These are phyloP conservation scores for Venturia pyrina DNA, from an alignment of 2,329 filamentous ascomycete species.

Conservation along the genomic window DNA sequence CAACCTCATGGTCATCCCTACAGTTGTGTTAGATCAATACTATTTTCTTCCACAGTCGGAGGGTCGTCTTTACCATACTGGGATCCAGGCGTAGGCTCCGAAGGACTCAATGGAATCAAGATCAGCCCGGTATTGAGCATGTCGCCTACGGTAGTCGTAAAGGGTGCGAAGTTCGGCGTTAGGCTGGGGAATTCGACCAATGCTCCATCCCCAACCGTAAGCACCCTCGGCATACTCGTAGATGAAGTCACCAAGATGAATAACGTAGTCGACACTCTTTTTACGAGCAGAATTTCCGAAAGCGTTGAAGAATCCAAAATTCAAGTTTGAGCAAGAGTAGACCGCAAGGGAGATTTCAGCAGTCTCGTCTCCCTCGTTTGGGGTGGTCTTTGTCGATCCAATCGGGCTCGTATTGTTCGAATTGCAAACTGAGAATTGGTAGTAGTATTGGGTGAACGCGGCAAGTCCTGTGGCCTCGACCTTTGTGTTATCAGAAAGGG, in stretches of 20 bases:
- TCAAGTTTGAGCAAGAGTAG: slow-evolving; percentile 47
- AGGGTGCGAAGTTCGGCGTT: slow-evolving; percentile 30
- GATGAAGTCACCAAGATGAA: slow-evolving; percentile 34
- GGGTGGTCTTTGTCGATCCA: slow-evolving; percentile 62
- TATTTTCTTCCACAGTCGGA: slow-evolving; percentile 7
- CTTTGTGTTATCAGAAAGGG: slow-evolving; percentile 68
- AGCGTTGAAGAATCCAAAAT: slow-evolving; percentile 23
- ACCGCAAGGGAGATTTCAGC: slow-evolving; percentile 53
- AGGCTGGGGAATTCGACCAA: slow-evolving; percentile 24
- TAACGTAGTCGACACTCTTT: slow-evolving; percentile 14
- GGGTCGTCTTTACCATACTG: slow-evolving; percentile 25
- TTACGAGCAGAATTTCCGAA: slow-evolving; percentile 20
- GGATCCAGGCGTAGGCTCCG: slow-evolving; percentile 33
- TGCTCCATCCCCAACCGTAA: slow-evolving; percentile 25
- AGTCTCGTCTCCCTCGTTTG: slow-evolving; percentile 45
- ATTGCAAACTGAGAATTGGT: slow-evolving; percentile 59
- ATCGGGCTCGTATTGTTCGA: slow-evolving; percentile 52
- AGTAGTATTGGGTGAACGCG: slow-evolving; percentile 57
- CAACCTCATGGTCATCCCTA: slow-evolving; percentile 22
- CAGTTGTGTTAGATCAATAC: background rate
- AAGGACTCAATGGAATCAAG: slow-evolving; percentile 30
- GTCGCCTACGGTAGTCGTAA: slow-evolving; percentile 35
- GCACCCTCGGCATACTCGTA: slow-evolving; percentile 31
- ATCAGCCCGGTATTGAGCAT: slow-evolving; percentile 32
- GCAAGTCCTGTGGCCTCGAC: slow-evolving; percentile 54